phyloP scores from a whole-genome alignment of 495 filamentous ascomycete species.

The Pyrenula aspistea region DNA sequence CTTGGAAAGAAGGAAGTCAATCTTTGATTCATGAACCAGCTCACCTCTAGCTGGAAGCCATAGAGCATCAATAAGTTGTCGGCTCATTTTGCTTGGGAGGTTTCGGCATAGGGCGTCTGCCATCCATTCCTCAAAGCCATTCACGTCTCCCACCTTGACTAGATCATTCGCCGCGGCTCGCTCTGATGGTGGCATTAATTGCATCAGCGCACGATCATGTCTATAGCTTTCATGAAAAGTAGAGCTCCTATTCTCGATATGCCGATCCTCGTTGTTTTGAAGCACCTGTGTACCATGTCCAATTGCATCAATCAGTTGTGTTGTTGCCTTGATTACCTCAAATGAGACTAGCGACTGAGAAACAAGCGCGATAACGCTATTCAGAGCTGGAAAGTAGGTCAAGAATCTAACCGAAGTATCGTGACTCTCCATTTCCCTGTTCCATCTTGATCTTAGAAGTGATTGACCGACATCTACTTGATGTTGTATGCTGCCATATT shows the following conservation, averaged over 20 bases:
- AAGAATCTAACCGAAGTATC: slow-evolving; percentile 15
- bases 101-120: slow-evolving; percentile 15
- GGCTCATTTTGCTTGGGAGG: neutral
- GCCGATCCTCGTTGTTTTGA: neutral
- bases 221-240: neutral
- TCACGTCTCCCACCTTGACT: slow-evolving; percentile 26
- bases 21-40: slow-evolving; percentile 28
- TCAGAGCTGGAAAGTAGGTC: slow-evolving; percentile 36
- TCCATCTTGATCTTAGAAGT: neutral
- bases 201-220: neutral
- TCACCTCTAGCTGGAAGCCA: slow-evolving; percentile 12
- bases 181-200: neutral
- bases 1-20: slow-evolving; percentile 38
- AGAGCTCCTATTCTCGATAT: neutral
- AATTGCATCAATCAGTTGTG: neutral
- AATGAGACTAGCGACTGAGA: slow-evolving; percentile 36
- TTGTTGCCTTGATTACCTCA: slow-evolving; percentile 25
- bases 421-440: neutral
- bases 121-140: slow-evolving; percentile 41
- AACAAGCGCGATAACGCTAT: slow-evolving; percentile 35
- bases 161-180: neutral
- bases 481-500: neutral
- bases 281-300: neutral
- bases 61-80: neutral
- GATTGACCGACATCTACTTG: neutral